phyloP scores from a whole-genome alignment of 2,329 filamentous ascomycete genomes.

The Emydomyces testavorans region DNA sequence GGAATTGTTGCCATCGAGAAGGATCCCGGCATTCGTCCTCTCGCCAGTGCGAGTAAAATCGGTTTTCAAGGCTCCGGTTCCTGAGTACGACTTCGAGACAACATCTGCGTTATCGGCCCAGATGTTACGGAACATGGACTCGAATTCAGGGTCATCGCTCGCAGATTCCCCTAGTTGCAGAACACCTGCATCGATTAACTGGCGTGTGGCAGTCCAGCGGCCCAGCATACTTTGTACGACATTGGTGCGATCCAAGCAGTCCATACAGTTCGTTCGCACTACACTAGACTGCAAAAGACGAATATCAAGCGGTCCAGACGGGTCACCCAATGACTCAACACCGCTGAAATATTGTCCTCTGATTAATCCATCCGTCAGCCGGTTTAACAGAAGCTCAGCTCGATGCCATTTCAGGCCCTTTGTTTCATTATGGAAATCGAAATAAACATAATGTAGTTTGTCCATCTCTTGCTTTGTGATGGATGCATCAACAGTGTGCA shows the following conservation, averaged over 20 bases:
- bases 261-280: conserved; percentile 97
- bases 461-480: conserved; percentile 57
- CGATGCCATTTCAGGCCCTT: conserved; percentile 91
- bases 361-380: conserved; percentile 61
- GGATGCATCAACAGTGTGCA: conserved; percentile 60
- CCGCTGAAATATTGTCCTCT: conserved; percentile 87
- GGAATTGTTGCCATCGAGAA: conserved; percentile 81
- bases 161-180: conserved; percentile 66
- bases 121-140: conserved; percentile 85
- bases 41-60: conserved; percentile 92
- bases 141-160: conserved; percentile 69
- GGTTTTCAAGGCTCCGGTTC: conserved; percentile 94
- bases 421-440: conserved; percentile 96
- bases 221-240: conserved; percentile 97
- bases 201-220: conserved; percentile 75
- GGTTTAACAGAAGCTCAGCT: conserved; percentile 73
- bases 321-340: conserved; percentile 65
- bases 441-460: conserved; percentile 89
- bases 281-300: conserved; percentile 75
- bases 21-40: conserved; percentile 69
- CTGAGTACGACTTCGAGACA: conserved; percentile 83
- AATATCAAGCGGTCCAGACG: conserved; percentile 62
- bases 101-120: conserved; percentile 99
- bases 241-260: conserved; percentile 94
- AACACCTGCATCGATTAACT: conserved; percentile 73